Evolutionary conservation across 2,329 filamentous ascomycete genomes (phyloP).

Genomic region (Colletotrichum godetiae): DNA sequence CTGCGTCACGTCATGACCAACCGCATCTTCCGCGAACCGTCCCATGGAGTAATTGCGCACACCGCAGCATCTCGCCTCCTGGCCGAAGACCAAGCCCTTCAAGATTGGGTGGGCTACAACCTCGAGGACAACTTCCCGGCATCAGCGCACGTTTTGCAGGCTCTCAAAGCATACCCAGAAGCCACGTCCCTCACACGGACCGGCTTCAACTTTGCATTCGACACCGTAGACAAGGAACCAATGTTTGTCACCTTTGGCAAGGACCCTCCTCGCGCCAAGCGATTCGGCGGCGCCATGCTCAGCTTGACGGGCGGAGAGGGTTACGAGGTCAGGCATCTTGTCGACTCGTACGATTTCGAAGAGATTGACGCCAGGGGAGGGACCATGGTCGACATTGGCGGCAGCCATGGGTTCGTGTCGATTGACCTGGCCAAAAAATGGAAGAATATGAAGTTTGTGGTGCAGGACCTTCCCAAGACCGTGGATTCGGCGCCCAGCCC

Average conservation of each 20-base stretch:
- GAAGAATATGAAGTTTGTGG: slow-evolving; percentile 46
- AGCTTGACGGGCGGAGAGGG: slow-evolving; percentile 66
- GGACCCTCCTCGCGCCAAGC: slow-evolving; percentile 56
- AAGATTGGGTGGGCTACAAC: slow-evolving; percentile 67
- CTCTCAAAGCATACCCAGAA: slow-evolving; percentile 57
- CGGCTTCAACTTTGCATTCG: slow-evolving; percentile 63
- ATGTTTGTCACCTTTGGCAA: slow-evolving; percentile 66
- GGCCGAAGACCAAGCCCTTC: slow-evolving; percentile 58
- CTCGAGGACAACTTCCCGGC: slow-evolving; percentile 65
- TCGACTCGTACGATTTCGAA: slow-evolving; percentile 65
- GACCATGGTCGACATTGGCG: slow-evolving; percentile 69
- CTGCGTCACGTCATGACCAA: slow-evolving; percentile 69
- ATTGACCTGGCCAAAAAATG: slow-evolving; percentile 64
- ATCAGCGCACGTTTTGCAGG: slow-evolving; percentile 56
- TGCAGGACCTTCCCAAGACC: slow-evolving; percentile 45
- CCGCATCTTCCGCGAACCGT: slow-evolving; percentile 64
- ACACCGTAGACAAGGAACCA: slow-evolving; percentile 61
- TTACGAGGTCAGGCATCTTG: slow-evolving; percentile 64
- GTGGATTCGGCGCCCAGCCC: slow-evolving; percentile 32
- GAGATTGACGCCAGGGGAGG: slow-evolving; percentile 56
- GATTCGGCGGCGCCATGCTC: slow-evolving; percentile 67
- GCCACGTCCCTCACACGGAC: slow-evolving; percentile 60
- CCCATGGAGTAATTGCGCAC: slow-evolving; percentile 63
- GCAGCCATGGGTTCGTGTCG: slow-evolving; percentile 67
- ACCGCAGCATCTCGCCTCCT: slow-evolving; percentile 65